A percentile compares a stretch with the other conserved stretches of the same genome.
Conservation (phyloP, 192 early-diverging fungal species). For the Geranomyces variabilis region DNA sequence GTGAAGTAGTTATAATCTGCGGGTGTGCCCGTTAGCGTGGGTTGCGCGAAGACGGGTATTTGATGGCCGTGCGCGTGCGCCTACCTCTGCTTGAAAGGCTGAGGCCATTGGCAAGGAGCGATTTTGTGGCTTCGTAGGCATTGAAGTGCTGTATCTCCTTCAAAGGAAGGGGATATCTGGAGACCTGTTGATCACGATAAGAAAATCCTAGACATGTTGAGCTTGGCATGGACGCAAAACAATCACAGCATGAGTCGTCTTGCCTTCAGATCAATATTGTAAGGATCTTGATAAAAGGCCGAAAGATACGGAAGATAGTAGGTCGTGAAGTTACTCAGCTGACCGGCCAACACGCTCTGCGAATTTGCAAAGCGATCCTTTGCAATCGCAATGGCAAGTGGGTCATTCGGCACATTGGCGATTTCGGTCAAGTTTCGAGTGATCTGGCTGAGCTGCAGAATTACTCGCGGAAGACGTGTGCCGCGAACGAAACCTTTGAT, state of each 20-base stretch:
- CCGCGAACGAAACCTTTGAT: slow-evolving; percentile 21
- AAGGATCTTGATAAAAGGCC: slow-evolving; percentile 5
- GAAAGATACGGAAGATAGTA: slow-evolving; percentile 23
- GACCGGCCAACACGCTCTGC: neutral
- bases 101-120: no score
- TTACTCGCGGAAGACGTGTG: slow-evolving; percentile 17
- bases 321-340: slow-evolving; percentile 4
- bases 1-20: no score
- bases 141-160: slow-evolving; percentile 15
- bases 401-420: neutral
- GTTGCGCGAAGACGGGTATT: no score
- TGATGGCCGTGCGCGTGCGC: no score
- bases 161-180: slow-evolving; percentile 5
- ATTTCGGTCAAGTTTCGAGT: neutral
- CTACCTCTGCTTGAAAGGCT: neutral
- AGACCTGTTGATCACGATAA: slow-evolving; percentile 9
- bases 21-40: no score
- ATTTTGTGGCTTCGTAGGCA: slow-evolving; percentile 15
- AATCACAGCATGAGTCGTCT: no score
- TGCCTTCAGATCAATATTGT: slow-evolving; percentile 8
- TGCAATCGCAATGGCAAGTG: neutral
- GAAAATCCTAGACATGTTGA: neutral
- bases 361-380: neutral
- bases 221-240: neutral
- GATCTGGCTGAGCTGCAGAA: neutral